phyloP scores from a whole-genome alignment of 768 basidiomycete species.

The Tephrocybe sp. region DNA sequence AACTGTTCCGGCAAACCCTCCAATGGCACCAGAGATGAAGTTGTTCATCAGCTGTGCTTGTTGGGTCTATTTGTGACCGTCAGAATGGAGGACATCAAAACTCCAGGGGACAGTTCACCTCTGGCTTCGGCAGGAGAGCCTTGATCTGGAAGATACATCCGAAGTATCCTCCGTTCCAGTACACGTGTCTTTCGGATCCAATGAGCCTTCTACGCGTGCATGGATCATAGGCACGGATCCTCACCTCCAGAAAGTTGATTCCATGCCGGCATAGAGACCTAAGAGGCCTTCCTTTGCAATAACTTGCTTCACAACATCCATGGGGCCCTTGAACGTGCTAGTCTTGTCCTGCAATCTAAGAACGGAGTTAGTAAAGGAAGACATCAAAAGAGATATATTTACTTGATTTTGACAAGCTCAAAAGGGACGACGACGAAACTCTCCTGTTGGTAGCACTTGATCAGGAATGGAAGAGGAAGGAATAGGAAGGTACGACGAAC shows the following conservation, averaged over 20 bases:
- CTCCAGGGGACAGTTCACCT: constrained; percentile 43
- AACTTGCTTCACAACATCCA: constrained; percentile 85
- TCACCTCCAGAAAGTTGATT: constrained; percentile 96
- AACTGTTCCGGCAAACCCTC: constrained; percentile 87
- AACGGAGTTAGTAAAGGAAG: background rate
- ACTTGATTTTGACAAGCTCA: constrained; percentile 92
- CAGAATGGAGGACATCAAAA: background rate
- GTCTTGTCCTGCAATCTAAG: constrained; percentile 87
- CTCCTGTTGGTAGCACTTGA: constrained; percentile 46
- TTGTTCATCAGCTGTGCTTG: constrained; percentile 83
- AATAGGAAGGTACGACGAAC: constrained; percentile 26
- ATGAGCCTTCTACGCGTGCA: background rate
- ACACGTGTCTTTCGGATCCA: constrained; percentile 57
- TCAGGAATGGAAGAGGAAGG: background rate
- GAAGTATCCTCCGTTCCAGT: constrained; percentile 98
- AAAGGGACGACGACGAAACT: constrained; percentile 95
- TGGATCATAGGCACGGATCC: constrained; percentile 9
- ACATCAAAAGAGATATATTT: constrained; percentile 8
- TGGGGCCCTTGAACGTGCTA: constrained; percentile 86
- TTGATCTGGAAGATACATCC: constrained; percentile 88
- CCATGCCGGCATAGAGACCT: constrained; percentile 93
- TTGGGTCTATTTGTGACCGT: constrained; percentile 43
- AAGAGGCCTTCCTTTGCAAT: constrained; percentile 77
- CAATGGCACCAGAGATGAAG: constrained; percentile 86
- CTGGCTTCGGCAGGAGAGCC: constrained; percentile 76